Evolutionary conservation across 495 filamentous ascomycete genomes (phyloP), one percentile per base, ranked within the genome.

Genomic region (Aspergillus campestris): DNA sequence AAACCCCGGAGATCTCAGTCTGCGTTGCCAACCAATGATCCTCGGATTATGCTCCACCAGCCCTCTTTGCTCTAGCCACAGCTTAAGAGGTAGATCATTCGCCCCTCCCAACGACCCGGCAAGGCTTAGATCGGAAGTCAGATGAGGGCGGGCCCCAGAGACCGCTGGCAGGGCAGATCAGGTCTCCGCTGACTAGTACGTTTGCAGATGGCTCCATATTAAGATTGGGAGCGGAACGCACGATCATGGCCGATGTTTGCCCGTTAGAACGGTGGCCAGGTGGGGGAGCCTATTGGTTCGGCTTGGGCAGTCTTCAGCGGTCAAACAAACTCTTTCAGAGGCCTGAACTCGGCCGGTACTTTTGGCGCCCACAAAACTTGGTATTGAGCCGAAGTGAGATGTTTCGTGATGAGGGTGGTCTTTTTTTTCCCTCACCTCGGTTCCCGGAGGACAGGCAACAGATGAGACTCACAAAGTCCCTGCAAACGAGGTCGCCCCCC

Each of bases 241-340:
- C 38, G 15, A 43, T 45, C 38, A 42, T 34, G 45, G 42, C 29
- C 14, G 38, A 47, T 58, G 51, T 58, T 58, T 58, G 55, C 51
- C 40, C 51, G 39, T 36, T 48, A 30, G 42, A 38, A 36, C 18
- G 24, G 31, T 52, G 45, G 44, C 32, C 10, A 13, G 6, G 34
- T 41, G 43, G 15, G 15, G 29, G 30, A 36, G 41, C 47, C 37
- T 39, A 52, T 53, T 50, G 52, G 56, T 35, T 36, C 18, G 46
- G 51, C 34, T 34, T 36, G 40, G 18, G 29, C 15, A 31, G 43
- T 38, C 42, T 31, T 44, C 37, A 48, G 13, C 31, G 18, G 42
- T 50, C 56, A 55, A 59, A 54, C 52, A 58, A 50, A 52, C 37
- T 40, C 28, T 36, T 48, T 38, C 34, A 36, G 55, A 38, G 35